Evolutionary conservation across 2,329 filamentous ascomycete species (phyloP).

Genomic region (Xylaria sp.): DNA sequence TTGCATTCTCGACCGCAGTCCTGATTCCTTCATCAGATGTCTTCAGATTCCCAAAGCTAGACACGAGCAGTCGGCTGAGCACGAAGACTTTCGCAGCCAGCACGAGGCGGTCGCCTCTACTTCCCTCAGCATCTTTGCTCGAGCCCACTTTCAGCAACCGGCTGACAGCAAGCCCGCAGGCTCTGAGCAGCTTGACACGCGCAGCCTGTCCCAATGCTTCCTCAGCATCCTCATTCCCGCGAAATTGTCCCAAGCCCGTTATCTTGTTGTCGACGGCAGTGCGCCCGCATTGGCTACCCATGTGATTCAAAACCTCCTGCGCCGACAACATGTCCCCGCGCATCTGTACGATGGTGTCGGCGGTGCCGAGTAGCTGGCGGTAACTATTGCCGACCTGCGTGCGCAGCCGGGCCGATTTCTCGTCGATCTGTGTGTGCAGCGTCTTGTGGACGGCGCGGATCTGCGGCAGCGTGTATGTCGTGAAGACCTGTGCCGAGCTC

Average conservation of each 20-base stretch:
- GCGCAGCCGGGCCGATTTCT: constrained; percentile 70
- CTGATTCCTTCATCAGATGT: constrained; percentile 48
- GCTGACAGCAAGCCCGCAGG: constrained; percentile 60
- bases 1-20: constrained; percentile 65
- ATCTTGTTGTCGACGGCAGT: constrained; percentile 74
- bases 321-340: constrained; percentile 78
- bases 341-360: constrained; percentile 94
- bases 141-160: constrained; percentile 58
- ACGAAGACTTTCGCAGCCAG: constrained; percentile 77
- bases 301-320: constrained; percentile 74
- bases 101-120: constrained; percentile 62
- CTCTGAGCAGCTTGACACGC: constrained; percentile 61
- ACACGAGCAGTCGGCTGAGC: constrained; percentile 78
- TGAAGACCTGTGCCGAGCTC: constrained; percentile 65
- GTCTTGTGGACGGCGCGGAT: constrained; percentile 70
- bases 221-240: constrained; percentile 42
- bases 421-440: constrained; percentile 68
- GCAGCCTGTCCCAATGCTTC: constrained; percentile 50
- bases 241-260: constrained; percentile 63
- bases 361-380: constrained; percentile 88
- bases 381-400: constrained; percentile 76
- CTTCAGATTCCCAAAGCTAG: constrained; percentile 69
- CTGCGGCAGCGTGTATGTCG: constrained; percentile 68
- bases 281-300: constrained; percentile 82
- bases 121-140: constrained; percentile 27